phyloP scores from a whole-genome alignment of 2,329 filamentous ascomycete species.

The Trichoderma sp. region DNA sequence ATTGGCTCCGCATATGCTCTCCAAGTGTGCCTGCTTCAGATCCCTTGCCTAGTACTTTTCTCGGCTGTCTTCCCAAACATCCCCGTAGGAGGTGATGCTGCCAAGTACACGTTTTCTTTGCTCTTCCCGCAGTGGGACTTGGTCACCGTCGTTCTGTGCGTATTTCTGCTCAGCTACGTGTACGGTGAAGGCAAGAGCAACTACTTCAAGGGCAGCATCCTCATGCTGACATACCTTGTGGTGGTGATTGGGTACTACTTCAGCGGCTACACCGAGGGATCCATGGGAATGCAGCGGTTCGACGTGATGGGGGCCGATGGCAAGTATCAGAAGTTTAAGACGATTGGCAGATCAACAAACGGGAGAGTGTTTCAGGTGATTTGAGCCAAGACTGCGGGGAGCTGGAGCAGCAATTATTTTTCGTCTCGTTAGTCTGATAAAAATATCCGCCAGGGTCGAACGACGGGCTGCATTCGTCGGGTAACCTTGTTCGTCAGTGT shows the following conservation, averaged over 20 bases:
- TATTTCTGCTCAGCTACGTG: slow-evolving; percentile 95
- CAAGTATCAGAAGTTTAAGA: slow-evolving; percentile 54
- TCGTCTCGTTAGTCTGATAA: neutral
- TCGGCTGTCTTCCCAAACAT: slow-evolving; percentile 69
- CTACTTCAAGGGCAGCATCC: slow-evolving; percentile 98
- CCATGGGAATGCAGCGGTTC: slow-evolving; percentile 51
- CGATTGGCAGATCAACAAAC: slow-evolving; percentile 50
- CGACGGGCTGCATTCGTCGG: neutral
- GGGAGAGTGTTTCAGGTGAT: slow-evolving; percentile 34
- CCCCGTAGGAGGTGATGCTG: slow-evolving; percentile 42
- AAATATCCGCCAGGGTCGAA: slow-evolving; percentile 4
- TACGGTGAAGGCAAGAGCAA: slow-evolving; percentile 99
- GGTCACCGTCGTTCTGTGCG: slow-evolving; percentile 93
- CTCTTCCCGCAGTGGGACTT: slow-evolving; percentile 99
- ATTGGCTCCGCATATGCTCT: slow-evolving; percentile 96
- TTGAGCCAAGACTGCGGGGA: slow-evolving; percentile 11
- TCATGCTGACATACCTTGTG: slow-evolving; percentile 90
- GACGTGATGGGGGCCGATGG: slow-evolving; percentile 56
- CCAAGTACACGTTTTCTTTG: slow-evolving; percentile 72
- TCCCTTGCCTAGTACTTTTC: slow-evolving; percentile 89
- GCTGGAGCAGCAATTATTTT: neutral
- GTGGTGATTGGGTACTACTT: slow-evolving; percentile 92
- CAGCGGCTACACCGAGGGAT: slow-evolving; percentile 58
- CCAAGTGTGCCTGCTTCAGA: slow-evolving; percentile 92
- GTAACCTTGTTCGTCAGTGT: neutral